phyloP scores from a whole-genome alignment of 139 green algal genomes.

The Tetraselmis striata region DNA sequence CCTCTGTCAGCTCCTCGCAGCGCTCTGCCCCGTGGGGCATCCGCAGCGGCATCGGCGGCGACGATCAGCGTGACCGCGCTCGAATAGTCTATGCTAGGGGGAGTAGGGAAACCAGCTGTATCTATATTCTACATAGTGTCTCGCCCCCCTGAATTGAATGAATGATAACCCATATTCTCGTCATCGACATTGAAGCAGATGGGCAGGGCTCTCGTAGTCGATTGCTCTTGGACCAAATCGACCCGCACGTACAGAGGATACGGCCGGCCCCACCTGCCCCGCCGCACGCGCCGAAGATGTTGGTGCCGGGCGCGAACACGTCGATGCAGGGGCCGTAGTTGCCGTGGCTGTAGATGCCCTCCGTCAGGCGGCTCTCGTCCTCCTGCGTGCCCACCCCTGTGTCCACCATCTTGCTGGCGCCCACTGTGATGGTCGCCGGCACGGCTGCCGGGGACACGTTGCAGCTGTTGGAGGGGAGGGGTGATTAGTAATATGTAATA shows the following conservation, averaged over 20 bases:
- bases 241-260: too few relatives aligned
- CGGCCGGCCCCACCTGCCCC: slow-evolving; percentile 12
- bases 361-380: neutral
- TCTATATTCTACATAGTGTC: too few relatives aligned
- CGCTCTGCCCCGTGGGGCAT: slow-evolving; percentile 25
- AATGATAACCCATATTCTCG: too few relatives aligned
- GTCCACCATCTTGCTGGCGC: slow-evolving; percentile 26
- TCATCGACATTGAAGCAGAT: too few relatives aligned
- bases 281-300: slow-evolving; percentile 43
- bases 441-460: slow-evolving; percentile 29
- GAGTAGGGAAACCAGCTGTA: too few relatives aligned
- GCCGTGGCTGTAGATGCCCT: slow-evolving; percentile 29
- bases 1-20: slow-evolving; percentile 41
- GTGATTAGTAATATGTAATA: too few relatives aligned
- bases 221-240: too few relatives aligned
- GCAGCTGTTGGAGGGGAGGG: slow-evolving; percentile 28
- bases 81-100: too few relatives aligned
- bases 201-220: too few relatives aligned
- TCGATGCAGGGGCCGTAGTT: slow-evolving; percentile 43
- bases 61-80: too few relatives aligned
- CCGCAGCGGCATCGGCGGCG: neutral
- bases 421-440: slow-evolving; percentile 39
- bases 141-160: too few relatives aligned
- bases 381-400: slow-evolving; percentile 15
- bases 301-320: slow-evolving; percentile 39